Percentiles rank a stretch among this genome's conserved stretches.
Conservation (phyloP, 768 basidiomycete species). For the Lenzites betulinus region DNA sequence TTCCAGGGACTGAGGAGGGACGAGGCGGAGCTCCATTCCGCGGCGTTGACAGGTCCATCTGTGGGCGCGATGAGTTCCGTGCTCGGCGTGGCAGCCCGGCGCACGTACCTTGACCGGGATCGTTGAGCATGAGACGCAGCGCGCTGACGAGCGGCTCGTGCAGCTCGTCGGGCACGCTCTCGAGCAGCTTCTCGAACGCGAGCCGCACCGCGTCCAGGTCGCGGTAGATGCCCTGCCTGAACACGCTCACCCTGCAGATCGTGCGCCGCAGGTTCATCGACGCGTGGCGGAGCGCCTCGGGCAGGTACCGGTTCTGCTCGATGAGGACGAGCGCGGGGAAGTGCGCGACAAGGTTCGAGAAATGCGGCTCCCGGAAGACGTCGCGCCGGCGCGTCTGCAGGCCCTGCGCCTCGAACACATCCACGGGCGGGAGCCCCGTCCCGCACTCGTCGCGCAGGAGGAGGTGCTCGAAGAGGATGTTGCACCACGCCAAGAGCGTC, state of each 20-base stretch:
- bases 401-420: constrained; percentile 67
- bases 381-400: constrained; percentile 69
- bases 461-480: constrained; percentile 59
- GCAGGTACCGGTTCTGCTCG: constrained; percentile 60
- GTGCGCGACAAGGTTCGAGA: constrained; percentile 58
- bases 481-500: constrained; percentile 62
- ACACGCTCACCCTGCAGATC: constrained; percentile 65
- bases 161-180: constrained; percentile 37
- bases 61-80: not conserved
- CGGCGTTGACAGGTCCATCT: constrained; percentile 20
- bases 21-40: constrained; percentile 38
- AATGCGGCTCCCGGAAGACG: constrained; percentile 68
- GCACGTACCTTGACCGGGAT: constrained; percentile 55
- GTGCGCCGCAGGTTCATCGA: constrained; percentile 54
- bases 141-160: constrained; percentile 68
- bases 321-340: constrained; percentile 72
- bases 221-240: constrained; percentile 74
- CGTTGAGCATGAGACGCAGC: constrained; percentile 65
- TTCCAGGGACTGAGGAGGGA: constrained; percentile 82
- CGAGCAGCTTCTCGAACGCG: constrained; percentile 64
- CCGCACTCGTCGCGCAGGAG: constrained; percentile 55
- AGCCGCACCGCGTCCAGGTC: constrained; percentile 70
- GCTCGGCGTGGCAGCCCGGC: not conserved
- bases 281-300: constrained; percentile 49
- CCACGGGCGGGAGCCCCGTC: constrained; percentile 40